Base-by-base conservation (phyloP, 2,329 filamentous ascomycete species). In the Cordyceps militaris region DNA sequence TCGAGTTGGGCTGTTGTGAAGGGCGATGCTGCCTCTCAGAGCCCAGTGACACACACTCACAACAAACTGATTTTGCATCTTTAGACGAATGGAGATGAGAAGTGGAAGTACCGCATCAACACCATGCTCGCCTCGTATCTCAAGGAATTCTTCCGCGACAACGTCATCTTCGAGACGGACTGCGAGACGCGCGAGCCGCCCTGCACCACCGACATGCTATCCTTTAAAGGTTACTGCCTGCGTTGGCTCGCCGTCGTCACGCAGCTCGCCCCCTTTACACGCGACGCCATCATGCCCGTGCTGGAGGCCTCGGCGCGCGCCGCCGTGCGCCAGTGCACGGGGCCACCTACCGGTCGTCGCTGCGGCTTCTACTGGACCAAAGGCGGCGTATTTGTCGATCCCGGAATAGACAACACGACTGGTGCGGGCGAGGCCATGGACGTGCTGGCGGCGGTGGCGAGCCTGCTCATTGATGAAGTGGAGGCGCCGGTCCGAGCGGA, bases 341-440 rank as follows among this genome's bases (percentile, higher is more conserved):
- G 74, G 10, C 78, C 73, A 16, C 66, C 69, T 5, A 69, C 71
- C 43, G 70, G 75, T 10, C 69, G 73, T 14, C 69, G 70, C 21
- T 84, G 82, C 64, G 76, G 79, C 10, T 73, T 79, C 30, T 70
- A 69, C 63, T 89, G 86, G 86, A 78, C 74, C 42, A 4, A 5
- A 16, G 64, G 70, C 0, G 73, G 75, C 0, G 64, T 62, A 1
- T 82, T 73, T 60, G 66, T 76, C 1, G 74, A 75, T 30, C 77
- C 74, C 34, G 74, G 77, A 11, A 63, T 70, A 43, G 81, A 84
- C 61, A 77, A 80, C 56, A 83, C 81, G 4, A 75, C 73, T 24
- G 80, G 82, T 16, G 79, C 82, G 9, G 81, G 83, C 10, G 80
- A 85, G 65, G 74, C 79, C 64, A 82, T 86, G 74, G 80, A 77